Conservation (phyloP, 1,284 basidiomycete genomes). For the Leccinum pachyderme region DNA sequence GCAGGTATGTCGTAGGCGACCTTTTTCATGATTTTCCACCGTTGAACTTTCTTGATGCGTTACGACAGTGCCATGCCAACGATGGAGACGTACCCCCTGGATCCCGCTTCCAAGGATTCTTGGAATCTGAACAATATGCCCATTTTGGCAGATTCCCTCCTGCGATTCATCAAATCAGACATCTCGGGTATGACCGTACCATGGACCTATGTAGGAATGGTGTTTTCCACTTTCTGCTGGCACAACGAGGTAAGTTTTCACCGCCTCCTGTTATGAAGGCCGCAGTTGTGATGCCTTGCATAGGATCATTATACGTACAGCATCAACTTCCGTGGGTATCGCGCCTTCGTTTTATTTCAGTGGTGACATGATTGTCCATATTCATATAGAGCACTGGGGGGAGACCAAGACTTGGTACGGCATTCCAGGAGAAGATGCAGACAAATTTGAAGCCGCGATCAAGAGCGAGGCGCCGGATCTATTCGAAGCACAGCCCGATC, state of each 20-base stretch:
- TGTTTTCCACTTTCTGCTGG: slow-evolving; percentile 99
- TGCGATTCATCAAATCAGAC: slow-evolving; percentile 95
- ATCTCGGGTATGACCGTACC: slow-evolving; percentile 99
- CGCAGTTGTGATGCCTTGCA: slow-evolving; percentile 19
- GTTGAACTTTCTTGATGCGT: slow-evolving; percentile 24
- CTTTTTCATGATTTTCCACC: slow-evolving; percentile 27
- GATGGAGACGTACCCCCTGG: slow-evolving; percentile 86
- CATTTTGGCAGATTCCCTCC: slow-evolving; percentile 82
- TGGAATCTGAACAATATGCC: slow-evolving; percentile 99
- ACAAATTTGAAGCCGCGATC: slow-evolving; percentile 96
- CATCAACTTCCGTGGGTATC: slow-evolving; percentile 83
- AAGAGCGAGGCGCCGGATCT: slow-evolving; percentile 94
- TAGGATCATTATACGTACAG: slow-evolving; percentile 98
- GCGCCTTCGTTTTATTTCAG: slow-evolving; percentile 16
- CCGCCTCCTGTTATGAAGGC: slow-evolving; percentile 16
- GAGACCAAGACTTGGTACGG: slow-evolving; percentile 99
- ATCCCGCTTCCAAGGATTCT: slow-evolving; percentile 85
- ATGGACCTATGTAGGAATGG: slow-evolving; percentile 99
- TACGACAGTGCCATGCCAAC: slow-evolving; percentile 85
- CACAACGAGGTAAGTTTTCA: slow-evolving; percentile 83
- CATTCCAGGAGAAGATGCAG: slow-evolving; percentile 90
- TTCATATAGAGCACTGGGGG: slow-evolving; percentile 89
- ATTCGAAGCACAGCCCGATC: slow-evolving; percentile 97
- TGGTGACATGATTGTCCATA: slow-evolving; percentile 18
- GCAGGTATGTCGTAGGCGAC: slow-evolving; percentile 62